phyloP scores from a whole-genome alignment of 768 basidiomycete genomes.

The Lactarius tabidus region DNA sequence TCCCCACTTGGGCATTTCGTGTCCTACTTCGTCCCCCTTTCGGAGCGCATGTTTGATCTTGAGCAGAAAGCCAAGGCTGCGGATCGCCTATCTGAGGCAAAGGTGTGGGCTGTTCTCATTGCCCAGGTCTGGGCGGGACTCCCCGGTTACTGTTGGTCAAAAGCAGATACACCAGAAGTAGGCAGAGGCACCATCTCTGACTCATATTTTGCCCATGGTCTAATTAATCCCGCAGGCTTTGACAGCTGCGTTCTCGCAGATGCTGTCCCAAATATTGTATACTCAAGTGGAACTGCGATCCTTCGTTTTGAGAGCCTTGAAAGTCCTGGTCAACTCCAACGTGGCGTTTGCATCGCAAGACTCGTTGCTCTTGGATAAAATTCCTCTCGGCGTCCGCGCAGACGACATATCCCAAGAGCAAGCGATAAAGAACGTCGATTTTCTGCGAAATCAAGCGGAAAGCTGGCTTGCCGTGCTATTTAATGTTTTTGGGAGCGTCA shows the following conservation, averaged over 20 bases:
- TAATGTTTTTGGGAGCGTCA: conserved; percentile 89
- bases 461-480: conserved; percentile 95
- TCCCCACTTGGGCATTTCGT: conserved; percentile 84
- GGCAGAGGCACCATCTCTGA: conserved; percentile 22
- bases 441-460: conserved; percentile 73
- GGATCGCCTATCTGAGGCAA: conserved; percentile 76
- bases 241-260: conserved; percentile 71
- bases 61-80: conserved; percentile 76
- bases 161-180: conserved; percentile 71
- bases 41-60: conserved; percentile 87
- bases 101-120: conserved; percentile 92
- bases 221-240: conserved; percentile 51
- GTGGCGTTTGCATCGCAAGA: conserved; percentile 45
- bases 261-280: conserved; percentile 93
- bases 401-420: conserved; percentile 48
- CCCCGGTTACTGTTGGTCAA: conserved; percentile 82
- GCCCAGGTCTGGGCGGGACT: conserved; percentile 93
- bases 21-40: conserved; percentile 87
- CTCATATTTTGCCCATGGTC: not conserved
- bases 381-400: conserved; percentile 30
- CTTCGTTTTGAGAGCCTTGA: conserved; percentile 77
- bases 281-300: conserved; percentile 80
- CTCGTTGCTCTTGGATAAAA: conserved; percentile 30
- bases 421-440: conserved; percentile 62
- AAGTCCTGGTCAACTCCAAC: conserved; percentile 78